Evolutionary conservation across 2,329 filamentous ascomycete species (phyloP).

Genomic region (Colletotrichum navitas): DNA sequence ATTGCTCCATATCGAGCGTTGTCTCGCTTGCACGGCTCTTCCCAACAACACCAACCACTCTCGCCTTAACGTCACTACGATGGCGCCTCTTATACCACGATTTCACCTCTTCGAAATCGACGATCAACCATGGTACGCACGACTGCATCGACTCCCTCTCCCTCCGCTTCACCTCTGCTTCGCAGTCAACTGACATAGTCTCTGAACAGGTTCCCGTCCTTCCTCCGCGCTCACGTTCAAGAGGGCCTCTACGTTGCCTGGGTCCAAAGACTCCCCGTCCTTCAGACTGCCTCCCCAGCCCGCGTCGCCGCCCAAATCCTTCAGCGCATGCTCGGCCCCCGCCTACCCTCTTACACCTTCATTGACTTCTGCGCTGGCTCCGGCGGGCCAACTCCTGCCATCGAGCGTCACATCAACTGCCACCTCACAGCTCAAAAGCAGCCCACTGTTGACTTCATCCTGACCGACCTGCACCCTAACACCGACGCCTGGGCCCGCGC

Average conservation of each 20-base stretch:
- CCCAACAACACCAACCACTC: background rate
- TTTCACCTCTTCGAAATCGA: constrained; percentile 77
- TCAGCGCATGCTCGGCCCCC: constrained; percentile 60
- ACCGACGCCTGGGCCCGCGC: constrained; percentile 69
- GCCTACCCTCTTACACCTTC: constrained; percentile 69
- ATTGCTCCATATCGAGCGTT: background rate
- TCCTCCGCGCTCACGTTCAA: constrained; percentile 74
- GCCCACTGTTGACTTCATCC: constrained; percentile 66
- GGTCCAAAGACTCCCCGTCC: constrained; percentile 68
- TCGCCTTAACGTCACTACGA: constrained; percentile 45
- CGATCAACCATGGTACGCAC: constrained; percentile 72
- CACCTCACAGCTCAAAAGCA: constrained; percentile 48
- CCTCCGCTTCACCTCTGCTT: background rate
- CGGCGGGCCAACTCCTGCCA: constrained; percentile 76
- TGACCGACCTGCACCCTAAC: constrained; percentile 77
- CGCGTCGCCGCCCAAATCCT: constrained; percentile 71
- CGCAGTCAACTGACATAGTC: constrained; percentile 21
- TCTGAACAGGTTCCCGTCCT: constrained; percentile 70
- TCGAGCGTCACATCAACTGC: constrained; percentile 71
- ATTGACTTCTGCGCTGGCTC: constrained; percentile 83
- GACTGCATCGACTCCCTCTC: constrained; percentile 21
- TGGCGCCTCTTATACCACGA: constrained; percentile 66
- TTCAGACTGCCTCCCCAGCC: constrained; percentile 70
- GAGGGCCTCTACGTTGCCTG: constrained; percentile 74
- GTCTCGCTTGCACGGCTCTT: background rate